phyloP scores from a whole-genome alignment of 805 yeast species.

The Pichia heedii region DNA sequence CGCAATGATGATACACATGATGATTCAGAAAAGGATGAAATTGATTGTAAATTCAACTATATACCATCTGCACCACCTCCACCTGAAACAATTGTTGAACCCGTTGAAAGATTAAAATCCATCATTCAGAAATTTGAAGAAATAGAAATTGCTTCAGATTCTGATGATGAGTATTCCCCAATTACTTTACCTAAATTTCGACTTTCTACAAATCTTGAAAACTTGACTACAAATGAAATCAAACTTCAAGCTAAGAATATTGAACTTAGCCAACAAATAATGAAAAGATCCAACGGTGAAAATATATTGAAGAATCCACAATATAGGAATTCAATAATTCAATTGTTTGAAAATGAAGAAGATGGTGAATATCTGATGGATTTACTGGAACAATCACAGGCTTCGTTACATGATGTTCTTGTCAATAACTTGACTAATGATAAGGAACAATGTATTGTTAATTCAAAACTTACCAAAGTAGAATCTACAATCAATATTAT shows the following conservation, averaged over 20 bases:
- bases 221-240: too few relatives aligned
- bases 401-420: neutral
- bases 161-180: constrained; percentile 8
- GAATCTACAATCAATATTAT: too few relatives aligned
- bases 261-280: too few relatives aligned
- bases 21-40: neutral
- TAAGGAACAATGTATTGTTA: neutral
- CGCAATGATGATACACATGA: too few relatives aligned
- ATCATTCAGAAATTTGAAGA: neutral
- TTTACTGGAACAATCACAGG: neutral
- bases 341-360: neutral
- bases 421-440: neutral
- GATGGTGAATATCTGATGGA: neutral
- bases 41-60: neutral
- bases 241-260: too few relatives aligned
- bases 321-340: constrained; percentile 4
- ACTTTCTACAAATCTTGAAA: too few relatives aligned
- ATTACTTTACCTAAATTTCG: neutral
- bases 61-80: constrained; percentile 9
- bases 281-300: neutral
- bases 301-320: neutral
- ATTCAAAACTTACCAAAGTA: neutral
- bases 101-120: neutral
- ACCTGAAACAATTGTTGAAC: neutral
- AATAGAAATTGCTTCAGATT: constrained; percentile 5